A percentile compares a stretch with the other conserved stretches of the same genome.
Conservation (phyloP, 2,329 filamentous ascomycete genomes). For the Nothopassalora personata region DNA sequence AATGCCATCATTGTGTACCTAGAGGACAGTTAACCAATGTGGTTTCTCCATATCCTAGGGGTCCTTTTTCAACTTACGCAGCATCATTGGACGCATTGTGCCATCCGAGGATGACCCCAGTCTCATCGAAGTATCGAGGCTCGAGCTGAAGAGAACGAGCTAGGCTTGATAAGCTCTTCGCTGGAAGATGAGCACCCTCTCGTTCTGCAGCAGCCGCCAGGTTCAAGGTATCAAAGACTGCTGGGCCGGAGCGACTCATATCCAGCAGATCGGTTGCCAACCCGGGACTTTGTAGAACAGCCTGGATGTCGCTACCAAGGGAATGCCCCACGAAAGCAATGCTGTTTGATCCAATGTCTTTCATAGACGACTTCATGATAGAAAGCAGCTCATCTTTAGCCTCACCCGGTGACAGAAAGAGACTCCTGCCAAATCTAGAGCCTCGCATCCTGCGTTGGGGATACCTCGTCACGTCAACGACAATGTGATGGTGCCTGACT, state of each 20-base stretch:
- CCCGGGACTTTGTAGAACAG: conserved; percentile 48
- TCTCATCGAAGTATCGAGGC: conserved; percentile 34
- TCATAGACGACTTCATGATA: not conserved
- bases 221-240: conserved; percentile 51
- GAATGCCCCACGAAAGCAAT: conserved; percentile 59
- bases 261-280: conserved; percentile 34
- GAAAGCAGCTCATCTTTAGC: conserved; percentile 3
- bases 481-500: conserved; percentile 44
- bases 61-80: conserved; percentile 10
- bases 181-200: conserved; percentile 6
- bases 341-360: not conserved
- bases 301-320: conserved; percentile 57
- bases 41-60: too few relatives aligned
- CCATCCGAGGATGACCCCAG: conserved; percentile 43
- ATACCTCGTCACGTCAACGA: conserved; percentile 4
- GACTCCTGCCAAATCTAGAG: conserved; percentile 12
- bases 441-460: not conserved
- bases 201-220: conserved; percentile 7
- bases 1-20: conserved; percentile 25
- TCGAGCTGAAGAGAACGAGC: conserved; percentile 59
- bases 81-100: conserved; percentile 33
- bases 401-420: conserved; percentile 2
- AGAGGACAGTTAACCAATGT: too few relatives aligned
- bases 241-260: conserved; percentile 35
- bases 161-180: conserved; percentile 57